A percentile compares a stretch with the other conserved stretches of the same genome.
phyloP scores from a whole-genome alignment of 2,329 filamentous ascomycete species.

The Xylariaceae sp. region DNA sequence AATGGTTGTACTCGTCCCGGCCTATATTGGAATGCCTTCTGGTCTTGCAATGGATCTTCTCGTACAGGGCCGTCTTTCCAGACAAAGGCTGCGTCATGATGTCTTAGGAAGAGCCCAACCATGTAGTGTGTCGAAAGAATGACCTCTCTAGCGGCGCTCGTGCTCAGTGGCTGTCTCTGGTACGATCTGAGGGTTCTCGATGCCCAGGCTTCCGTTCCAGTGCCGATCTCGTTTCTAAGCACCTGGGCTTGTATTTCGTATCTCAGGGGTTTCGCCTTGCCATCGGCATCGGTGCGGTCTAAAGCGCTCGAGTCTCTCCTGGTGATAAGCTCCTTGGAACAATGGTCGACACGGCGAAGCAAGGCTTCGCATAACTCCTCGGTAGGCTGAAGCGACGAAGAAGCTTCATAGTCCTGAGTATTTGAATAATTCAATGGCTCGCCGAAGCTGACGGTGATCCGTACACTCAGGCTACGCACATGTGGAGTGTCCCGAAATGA shows the following conservation, averaged over 20 bases:
- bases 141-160: conserved; percentile 43
- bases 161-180: conserved; percentile 45
- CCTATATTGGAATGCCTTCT: conserved; percentile 40
- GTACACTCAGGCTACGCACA: conserved; percentile 37
- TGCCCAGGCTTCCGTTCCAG: conserved; percentile 39
- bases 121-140: conserved; percentile 48
- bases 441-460: conserved; percentile 45
- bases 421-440: conserved; percentile 43
- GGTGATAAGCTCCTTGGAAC: conserved; percentile 50
- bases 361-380: conserved; percentile 47
- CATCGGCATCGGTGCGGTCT: conserved; percentile 36
- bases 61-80: conserved; percentile 45
- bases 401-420: conserved; percentile 45
- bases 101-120: conserved; percentile 47
- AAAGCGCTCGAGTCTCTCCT: conserved; percentile 48
- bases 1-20: conserved; percentile 43
- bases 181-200: conserved; percentile 48
- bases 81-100: conserved; percentile 47
- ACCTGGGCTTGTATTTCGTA: conserved; percentile 49
- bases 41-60: conserved; percentile 36
- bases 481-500: conserved; percentile 19
- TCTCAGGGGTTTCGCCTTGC: conserved; percentile 41
- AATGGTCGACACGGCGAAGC: conserved; percentile 49
- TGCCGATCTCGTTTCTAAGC: conserved; percentile 38
- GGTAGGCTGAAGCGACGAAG: conserved; percentile 41